phyloP scores from a whole-genome alignment of 331 rosid species.

The Quercus tomentella region DNA sequence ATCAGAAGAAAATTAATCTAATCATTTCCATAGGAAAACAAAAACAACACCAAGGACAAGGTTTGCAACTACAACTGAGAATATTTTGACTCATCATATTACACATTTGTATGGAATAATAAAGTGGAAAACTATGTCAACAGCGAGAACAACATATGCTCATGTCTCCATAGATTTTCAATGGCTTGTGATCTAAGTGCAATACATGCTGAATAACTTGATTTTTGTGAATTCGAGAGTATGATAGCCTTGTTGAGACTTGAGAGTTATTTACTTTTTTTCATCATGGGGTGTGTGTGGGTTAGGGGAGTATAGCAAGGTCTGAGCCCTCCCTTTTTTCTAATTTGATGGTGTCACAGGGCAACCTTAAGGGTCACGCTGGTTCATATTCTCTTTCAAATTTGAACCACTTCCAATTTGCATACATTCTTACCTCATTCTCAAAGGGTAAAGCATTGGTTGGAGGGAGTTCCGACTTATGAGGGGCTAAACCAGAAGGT shows the following conservation, averaged over 20 bases:
- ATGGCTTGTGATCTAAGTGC: not conserved
- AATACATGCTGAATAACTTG: not conserved
- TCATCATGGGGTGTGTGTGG: not conserved
- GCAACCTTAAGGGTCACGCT: not conserved
- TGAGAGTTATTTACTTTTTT: not conserved
- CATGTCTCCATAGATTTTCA: not conserved
- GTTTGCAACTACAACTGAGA: not conserved
- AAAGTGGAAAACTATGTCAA: not conserved
- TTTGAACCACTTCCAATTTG: slow-evolving; percentile 60
- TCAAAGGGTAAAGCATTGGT: slow-evolving; percentile 22
- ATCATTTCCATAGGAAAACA: not conserved
- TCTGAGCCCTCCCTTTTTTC: not conserved
- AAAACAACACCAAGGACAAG: not conserved
- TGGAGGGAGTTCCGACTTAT: slow-evolving; percentile 1
- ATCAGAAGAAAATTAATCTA: not conserved
- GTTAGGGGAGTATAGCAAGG: not conserved
- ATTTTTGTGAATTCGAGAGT: not conserved
- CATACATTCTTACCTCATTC: slow-evolving; percentile 41
- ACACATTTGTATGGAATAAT: slow-evolving; percentile 9
- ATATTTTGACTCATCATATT: not conserved
- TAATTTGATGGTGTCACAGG: not conserved
- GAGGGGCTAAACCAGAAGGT: slow-evolving; percentile 16
- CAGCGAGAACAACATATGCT: not conserved
- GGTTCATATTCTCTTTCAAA: slow-evolving; percentile 28
- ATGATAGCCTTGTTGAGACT: not conserved